Percentiles rank a stretch among this genome's conserved stretches.
These are phyloP conservation scores for Xanthoconium stramineum DNA, from an alignment of 768 basidiomycete genomes.

Conservation along the genomic window DNA sequence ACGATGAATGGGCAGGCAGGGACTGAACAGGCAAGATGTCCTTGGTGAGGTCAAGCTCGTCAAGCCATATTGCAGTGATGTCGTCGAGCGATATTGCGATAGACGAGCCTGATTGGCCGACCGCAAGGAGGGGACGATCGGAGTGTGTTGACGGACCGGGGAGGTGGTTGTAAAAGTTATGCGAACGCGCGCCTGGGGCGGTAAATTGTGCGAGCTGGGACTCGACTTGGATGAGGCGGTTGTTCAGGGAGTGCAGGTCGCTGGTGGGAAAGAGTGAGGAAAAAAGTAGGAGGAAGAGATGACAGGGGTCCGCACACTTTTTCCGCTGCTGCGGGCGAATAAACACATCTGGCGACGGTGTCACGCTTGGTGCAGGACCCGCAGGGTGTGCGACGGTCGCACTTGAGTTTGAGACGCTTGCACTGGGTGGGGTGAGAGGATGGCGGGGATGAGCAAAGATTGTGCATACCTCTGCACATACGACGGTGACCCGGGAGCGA, in stretches of 20 bases:
- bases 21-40: conserved; percentile 22
- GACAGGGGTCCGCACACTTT: conserved; percentile 59
- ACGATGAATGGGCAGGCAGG: conserved; percentile 14
- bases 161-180: conserved; percentile 15
- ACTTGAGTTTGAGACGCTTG: conserved; percentile 85
- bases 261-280: conserved; percentile 30
- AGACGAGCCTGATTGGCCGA: conserved; percentile 41
- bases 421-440: conserved; percentile 45
- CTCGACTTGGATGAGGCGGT: conserved; percentile 72
- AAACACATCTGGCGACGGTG: conserved; percentile 67
- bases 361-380: conserved; percentile 78
- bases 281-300: background rate
- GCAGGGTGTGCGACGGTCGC: conserved; percentile 76
- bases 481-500: conserved; percentile 74
- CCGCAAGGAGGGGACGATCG: conserved; percentile 36
- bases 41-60: conserved; percentile 44
- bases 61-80: conserved; percentile 58
- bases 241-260: conserved; percentile 81
- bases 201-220: conserved; percentile 50
- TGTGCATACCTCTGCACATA: conserved; percentile 69
- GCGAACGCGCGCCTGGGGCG: conserved; percentile 28
- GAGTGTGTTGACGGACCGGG: conserved; percentile 8
- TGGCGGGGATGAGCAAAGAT: background rate
- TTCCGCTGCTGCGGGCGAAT: conserved; percentile 80
- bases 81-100: conserved; percentile 56